Evolutionary conservation across 139 green algal species (phyloP).

Genomic region (Picochlorum sp.): DNA sequence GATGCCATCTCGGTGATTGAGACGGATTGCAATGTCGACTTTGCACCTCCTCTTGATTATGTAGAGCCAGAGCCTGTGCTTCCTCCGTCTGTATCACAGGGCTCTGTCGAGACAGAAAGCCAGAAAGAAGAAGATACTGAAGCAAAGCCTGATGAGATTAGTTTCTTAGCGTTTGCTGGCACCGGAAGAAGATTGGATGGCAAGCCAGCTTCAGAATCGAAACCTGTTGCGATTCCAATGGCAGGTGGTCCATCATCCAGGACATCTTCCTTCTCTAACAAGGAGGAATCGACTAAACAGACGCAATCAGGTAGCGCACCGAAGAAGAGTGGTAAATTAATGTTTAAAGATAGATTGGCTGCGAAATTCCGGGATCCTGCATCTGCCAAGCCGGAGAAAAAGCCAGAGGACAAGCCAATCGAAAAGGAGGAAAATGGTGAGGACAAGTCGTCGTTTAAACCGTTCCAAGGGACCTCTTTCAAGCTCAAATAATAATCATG

Average conservation of each 20-base stretch:
- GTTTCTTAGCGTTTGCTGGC: conserved; percentile 72
- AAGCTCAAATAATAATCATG: background rate
- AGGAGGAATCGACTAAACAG: background rate
- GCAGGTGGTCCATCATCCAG: background rate
- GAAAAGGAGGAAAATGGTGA: background rate
- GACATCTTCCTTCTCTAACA: background rate
- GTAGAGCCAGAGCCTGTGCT: conserved; percentile 39
- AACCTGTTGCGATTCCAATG: conserved; percentile 9
- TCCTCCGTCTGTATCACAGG: background rate
- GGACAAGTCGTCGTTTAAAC: conserved; percentile 1
- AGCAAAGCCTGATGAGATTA: conserved; percentile 31
- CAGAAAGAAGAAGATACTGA: conserved; percentile 10
- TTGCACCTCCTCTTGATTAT: conserved; percentile 95
- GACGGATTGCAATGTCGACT: conserved; percentile 93
- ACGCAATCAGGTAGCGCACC: background rate
- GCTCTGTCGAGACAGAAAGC: background rate
- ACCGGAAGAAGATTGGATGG: conserved; percentile 65
- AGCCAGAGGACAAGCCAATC: background rate
- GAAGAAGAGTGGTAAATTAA: conserved; percentile 15
- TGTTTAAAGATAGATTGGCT: conserved; percentile 20
- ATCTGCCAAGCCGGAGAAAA: background rate
- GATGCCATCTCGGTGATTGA: conserved; percentile 92
- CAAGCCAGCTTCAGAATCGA: conserved; percentile 32
- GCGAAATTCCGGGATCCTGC: conserved; percentile 9
- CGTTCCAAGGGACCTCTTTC: conserved; percentile 5